Evolutionary conservation across 768 basidiomycete species (phyloP), one percentile per base, ranked within the genome.

Genomic region (Tricholoma hemisulphureum): DNA sequence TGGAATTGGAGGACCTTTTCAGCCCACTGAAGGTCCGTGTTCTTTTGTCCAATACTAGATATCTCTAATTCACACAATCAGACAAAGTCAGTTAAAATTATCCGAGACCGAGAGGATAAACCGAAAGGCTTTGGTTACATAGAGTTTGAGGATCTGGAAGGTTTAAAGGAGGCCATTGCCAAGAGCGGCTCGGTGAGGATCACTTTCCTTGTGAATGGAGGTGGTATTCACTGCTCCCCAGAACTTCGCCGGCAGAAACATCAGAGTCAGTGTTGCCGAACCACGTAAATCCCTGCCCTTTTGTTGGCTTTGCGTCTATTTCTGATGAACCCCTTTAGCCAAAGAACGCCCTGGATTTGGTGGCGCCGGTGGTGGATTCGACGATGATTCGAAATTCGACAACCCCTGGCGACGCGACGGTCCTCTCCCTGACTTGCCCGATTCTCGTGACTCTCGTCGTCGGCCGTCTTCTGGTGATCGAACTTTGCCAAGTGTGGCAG

Each of bases 51-150:
- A 28, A 28, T 41, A 20, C 28, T 37, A 50, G 32, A 28, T 24
- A 31, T 24, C 32, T 52, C 52, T 53, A 20, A 39, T 31, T 52
- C 26, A 54, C 52, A 48, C 14, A 29, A 45, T 18, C 66, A 93
- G 90, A 81, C 87, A 60, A 90, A 90, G 69, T 87, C 87, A 18
- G 83, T 93, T 61, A 95, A 98, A 77, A 91, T 98, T 59, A 96
- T 98, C 73, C 88, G 83, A 69, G 95, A 95, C 65, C 82, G 85
- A 58, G 95, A 95, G 53, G 95, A 95, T 50, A 94, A 93, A 70
- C 93, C 95, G 18, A 98, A 98, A 73, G 97, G 97, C 1, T 98
- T 98, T 74, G 97, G 96, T 31, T 98, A 99, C 71, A 86, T 98
- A 58, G 97, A 99, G 70, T 98, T 98, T 67, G 82, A 80, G n/a